phyloP scores from a whole-genome alignment of 1,284 basidiomycete genomes.

The Earliella scabrosa region DNA sequence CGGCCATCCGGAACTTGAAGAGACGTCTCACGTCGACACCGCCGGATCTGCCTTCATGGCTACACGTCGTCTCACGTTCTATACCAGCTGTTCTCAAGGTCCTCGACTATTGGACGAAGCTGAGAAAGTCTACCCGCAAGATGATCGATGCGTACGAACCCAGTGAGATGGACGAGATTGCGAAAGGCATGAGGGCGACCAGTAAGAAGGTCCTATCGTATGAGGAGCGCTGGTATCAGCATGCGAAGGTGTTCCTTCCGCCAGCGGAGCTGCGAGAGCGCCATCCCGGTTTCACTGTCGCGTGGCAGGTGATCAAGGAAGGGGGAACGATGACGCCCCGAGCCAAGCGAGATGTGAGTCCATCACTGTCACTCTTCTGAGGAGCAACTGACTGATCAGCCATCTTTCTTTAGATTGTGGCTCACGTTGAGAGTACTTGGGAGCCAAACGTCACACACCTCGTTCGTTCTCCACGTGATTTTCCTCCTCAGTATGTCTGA shows the following conservation, averaged over 20 bases:
- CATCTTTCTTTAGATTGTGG: too few species aligned
- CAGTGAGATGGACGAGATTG: background rate
- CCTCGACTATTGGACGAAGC: constrained; percentile 2
- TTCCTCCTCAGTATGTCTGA: too few species aligned
- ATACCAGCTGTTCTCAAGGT: background rate
- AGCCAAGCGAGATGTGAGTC: too few species aligned
- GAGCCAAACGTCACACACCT: constrained; percentile 12
- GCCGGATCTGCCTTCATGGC: constrained; percentile 1
- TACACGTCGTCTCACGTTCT: constrained; percentile 6
- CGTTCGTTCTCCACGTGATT: too few species aligned
- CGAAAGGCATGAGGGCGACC: background rate
- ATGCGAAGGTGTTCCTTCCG: constrained; percentile 4
- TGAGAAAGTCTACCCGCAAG: background rate
- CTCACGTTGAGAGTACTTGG: constrained; percentile 1
- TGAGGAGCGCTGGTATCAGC: constrained; percentile 6
- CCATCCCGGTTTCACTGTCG: constrained; percentile 10
- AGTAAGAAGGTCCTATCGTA: too few species aligned
- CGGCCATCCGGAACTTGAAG: background rate
- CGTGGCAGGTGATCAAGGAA: too few species aligned
- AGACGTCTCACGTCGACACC: background rate
- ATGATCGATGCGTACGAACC: background rate
- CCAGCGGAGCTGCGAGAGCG: constrained; percentile 1
- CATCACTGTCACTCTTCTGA: too few species aligned
- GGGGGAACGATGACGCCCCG: background rate
- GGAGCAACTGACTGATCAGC: too few species aligned